These are phyloP conservation scores for Anthostomella pinea DNA, from an alignment of 2,329 filamentous ascomycete species.

Conservation along the genomic window DNA sequence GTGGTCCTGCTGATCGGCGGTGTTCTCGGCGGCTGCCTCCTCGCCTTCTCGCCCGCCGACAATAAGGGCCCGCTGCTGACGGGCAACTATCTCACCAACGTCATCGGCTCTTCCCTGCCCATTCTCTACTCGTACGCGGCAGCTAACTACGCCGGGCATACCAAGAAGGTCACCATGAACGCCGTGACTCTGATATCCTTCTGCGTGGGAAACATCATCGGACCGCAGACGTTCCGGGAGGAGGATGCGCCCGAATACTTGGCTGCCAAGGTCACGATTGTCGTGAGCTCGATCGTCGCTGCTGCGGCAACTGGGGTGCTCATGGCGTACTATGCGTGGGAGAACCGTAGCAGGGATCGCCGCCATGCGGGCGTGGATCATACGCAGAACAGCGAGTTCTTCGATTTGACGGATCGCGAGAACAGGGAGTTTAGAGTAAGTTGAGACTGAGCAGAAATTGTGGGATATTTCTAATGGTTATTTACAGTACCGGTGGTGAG, in stretches of 20 bases:
- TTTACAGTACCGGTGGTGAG: too few species aligned
- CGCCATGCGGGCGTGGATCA: constrained; percentile 14
- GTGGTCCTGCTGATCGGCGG: constrained; percentile 42
- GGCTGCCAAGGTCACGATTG: constrained; percentile 42
- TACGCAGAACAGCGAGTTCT: constrained; percentile 28
- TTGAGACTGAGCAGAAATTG: too few species aligned
- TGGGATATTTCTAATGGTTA: too few species aligned
- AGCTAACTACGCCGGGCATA: constrained; percentile 46
- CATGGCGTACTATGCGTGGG: constrained; percentile 49
- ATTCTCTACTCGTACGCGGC: constrained; percentile 32
- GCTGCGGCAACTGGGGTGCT: constrained; percentile 41
- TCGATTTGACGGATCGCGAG: constrained; percentile 31
- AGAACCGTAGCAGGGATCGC: constrained; percentile 38
- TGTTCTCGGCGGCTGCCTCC: constrained; percentile 42
- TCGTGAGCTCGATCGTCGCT: constrained; percentile 41
- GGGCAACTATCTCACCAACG: constrained; percentile 43
- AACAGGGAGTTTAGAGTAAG: constrained; percentile 28
- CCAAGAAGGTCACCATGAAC: constrained; percentile 51
- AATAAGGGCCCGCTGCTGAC: constrained; percentile 40
- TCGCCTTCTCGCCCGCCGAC: constrained; percentile 35
- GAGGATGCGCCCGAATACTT: constrained; percentile 35
- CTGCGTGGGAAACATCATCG: constrained; percentile 41
- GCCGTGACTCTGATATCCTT: constrained; percentile 43
- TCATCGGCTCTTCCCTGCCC: constrained; percentile 41
- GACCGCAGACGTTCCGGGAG: constrained; percentile 37